phyloP scores from a whole-genome alignment of 2,329 filamentous ascomycete species.

The Monilinia aucupariae region DNA sequence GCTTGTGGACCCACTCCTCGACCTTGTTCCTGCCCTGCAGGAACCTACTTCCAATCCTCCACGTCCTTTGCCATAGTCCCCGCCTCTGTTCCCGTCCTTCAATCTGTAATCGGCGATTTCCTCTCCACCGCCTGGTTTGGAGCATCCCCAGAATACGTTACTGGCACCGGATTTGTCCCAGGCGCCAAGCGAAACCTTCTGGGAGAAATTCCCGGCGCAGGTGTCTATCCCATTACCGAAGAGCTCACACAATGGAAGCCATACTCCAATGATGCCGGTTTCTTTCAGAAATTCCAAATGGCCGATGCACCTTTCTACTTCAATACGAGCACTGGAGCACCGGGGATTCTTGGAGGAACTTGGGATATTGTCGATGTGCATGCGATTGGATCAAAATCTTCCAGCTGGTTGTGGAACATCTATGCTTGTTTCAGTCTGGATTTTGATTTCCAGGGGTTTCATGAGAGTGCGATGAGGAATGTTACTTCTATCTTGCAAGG shows the following conservation, averaged over 20 bases:
- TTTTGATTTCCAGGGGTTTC: not conserved
- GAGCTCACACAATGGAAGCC: not conserved
- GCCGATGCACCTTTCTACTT: not conserved
- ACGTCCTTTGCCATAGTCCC: not conserved
- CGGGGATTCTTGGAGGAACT: not conserved
- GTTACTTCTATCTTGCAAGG: not conserved
- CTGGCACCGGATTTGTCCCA: not conserved
- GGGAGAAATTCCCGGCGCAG: not conserved
- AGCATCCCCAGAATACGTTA: not conserved
- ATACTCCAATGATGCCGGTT: not conserved
- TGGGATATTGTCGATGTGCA: conserved; percentile 7
- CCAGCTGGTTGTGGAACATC: conserved; percentile 11
- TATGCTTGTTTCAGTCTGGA: conserved; percentile 10
- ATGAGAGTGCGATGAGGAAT: conserved; percentile 10
- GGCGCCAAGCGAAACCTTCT: not conserved
- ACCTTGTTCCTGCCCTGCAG: not conserved
- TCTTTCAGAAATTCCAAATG: conserved; percentile 6
- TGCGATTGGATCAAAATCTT: not conserved
- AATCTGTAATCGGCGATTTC: not conserved
- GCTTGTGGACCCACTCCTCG: not conserved
- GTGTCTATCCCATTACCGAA: not conserved
- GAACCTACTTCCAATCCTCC: not conserved
- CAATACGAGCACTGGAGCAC: not conserved
- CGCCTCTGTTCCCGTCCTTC: not conserved
- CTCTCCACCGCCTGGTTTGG: conserved; percentile 6